Percentiles rank a stretch among this genome's conserved stretches.
phyloP scores from a whole-genome alignment of 2,329 filamentous ascomycete species.

The Scorias spongiosa region DNA sequence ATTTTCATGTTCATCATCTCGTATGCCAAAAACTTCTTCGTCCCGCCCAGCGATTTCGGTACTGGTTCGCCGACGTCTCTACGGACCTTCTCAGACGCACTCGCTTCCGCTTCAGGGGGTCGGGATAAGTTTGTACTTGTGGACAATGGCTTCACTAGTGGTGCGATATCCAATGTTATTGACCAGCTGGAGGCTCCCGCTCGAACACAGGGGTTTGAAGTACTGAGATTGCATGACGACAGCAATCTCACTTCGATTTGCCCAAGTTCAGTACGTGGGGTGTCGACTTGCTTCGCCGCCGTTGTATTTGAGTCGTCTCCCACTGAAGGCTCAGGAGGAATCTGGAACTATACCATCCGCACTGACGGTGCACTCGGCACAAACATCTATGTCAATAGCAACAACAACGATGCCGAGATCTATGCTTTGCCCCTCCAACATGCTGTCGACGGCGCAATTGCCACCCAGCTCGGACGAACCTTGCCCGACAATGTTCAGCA shows the following conservation, averaged over 20 bases:
- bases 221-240: slow-evolving; percentile 39
- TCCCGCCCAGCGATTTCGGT: slow-evolving; percentile 59
- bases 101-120: slow-evolving; percentile 39
- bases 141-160: slow-evolving; percentile 50
- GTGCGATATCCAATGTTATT: slow-evolving; percentile 59
- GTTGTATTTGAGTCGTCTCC: slow-evolving; percentile 63
- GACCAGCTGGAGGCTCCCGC: slow-evolving; percentile 43
- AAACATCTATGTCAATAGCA: slow-evolving; percentile 54
- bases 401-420: slow-evolving; percentile 56
- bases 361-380: slow-evolving; percentile 19
- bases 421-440: slow-evolving; percentile 68
- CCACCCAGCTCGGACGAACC: slow-evolving; percentile 6
- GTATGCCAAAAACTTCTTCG: slow-evolving; percentile 60
- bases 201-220: slow-evolving; percentile 36
- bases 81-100: slow-evolving; percentile 47
- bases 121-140: slow-evolving; percentile 61
- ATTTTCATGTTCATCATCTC: slow-evolving; percentile 33
- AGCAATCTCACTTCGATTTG: slow-evolving; percentile 47
- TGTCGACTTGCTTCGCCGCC: slow-evolving; percentile 57
- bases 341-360: slow-evolving; percentile 69
- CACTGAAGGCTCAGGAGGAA: slow-evolving; percentile 43
- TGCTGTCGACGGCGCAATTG: slow-evolving; percentile 57
- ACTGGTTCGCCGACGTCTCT: slow-evolving; percentile 48
- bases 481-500: slow-evolving; percentile 30
- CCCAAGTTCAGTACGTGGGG: slow-evolving; percentile 38